Evolutionary conservation across 73 alveolate species (phyloP).

Genomic region (Tetrahymena thermophila): DNA sequence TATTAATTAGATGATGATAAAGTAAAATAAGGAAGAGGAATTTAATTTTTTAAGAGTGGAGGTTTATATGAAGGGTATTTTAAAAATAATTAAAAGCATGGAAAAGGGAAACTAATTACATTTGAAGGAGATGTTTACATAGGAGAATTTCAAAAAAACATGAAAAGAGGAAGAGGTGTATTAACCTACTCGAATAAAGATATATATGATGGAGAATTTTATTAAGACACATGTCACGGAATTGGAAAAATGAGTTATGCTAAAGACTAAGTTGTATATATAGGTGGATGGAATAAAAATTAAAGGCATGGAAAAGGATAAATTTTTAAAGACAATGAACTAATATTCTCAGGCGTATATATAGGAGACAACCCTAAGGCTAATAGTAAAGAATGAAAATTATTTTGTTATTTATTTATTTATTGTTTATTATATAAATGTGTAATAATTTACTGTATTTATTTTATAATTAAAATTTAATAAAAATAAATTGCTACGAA

Average conservation of each 20-base stretch:
- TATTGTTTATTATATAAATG: neutral
- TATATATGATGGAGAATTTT: neutral
- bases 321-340: neutral
- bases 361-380: neutral
- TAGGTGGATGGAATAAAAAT: neutral
- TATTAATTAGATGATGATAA: neutral
- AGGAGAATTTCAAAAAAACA: neutral
- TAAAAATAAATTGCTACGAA: too few species aligned
- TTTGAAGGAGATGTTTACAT: neutral
- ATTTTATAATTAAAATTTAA: too few species aligned
- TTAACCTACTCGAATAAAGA: neutral
- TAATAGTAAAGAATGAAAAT: neutral
- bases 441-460: neutral
- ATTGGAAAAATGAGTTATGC: neutral
- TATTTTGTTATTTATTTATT: neutral
- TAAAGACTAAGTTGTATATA: neutral
- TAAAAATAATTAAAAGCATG: neutral
- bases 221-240: neutral
- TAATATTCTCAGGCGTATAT: neutral
- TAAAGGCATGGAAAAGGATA: neutral
- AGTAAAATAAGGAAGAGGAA: neutral
- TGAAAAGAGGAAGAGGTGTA: neutral
- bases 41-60: neutral
- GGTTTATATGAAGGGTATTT: neutral
- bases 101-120: neutral